A percentile compares a stretch with the other conserved stretches of the same genome.
phyloP scores from a whole-genome alignment of 176 grass and related monocot species.

The Carex parvula region DNA sequence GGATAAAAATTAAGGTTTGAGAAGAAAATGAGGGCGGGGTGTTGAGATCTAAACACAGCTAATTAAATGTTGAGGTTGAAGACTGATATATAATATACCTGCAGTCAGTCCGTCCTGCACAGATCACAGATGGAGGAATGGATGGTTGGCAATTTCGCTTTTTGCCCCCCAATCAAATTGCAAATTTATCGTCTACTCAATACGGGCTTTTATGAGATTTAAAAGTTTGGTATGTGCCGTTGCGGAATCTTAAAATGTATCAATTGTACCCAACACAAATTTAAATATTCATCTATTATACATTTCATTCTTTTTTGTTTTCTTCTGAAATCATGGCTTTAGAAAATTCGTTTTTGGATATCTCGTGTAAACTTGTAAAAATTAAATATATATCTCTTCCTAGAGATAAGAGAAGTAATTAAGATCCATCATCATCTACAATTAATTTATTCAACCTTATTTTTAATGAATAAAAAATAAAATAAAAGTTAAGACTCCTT shows the following conservation, averaged over 20 bases:
- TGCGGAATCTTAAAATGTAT: not conserved
- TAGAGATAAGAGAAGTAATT: too few relatives aligned
- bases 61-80: not conserved
- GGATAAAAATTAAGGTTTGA: slow-evolving; percentile 2
- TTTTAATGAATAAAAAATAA: too few relatives aligned
- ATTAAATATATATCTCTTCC: too few relatives aligned
- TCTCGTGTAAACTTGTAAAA: too few relatives aligned
- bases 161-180: not conserved
- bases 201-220: not conserved
- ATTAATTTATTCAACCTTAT: too few relatives aligned
- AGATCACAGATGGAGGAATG: not conserved
- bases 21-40: not conserved
- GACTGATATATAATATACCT: slow-evolving; percentile 1
- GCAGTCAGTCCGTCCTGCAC: not conserved
- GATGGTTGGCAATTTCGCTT: not conserved
- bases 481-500: too few relatives aligned
- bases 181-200: not conserved
- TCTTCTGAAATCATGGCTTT: too few relatives aligned
- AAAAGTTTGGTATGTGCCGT: not conserved
- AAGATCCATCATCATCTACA: too few relatives aligned
- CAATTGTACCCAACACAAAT: not conserved
- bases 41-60: not conserved
- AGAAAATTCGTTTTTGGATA: too few relatives aligned
- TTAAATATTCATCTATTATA: not conserved
- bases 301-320: too few relatives aligned